Base-by-base conservation (phyloP, 352 stramenopile species). In the Plasmopara halstedii region DNA sequence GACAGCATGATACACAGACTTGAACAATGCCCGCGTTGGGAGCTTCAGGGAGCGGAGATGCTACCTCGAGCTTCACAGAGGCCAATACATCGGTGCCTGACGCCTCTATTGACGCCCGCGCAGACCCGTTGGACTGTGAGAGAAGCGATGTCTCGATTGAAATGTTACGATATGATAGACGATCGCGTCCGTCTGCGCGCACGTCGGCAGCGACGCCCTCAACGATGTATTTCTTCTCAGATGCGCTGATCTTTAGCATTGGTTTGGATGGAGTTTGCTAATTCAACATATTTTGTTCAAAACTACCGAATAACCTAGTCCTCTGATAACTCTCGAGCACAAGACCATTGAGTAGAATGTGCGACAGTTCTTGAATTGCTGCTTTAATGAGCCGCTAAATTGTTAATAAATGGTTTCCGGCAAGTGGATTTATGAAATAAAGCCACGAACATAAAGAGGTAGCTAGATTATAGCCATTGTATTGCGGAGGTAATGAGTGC, bases 211-310 rank as follows among this genome's bases (percentile, higher is more conserved):
- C 74, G 25, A 91, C 69, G 43, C 79, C 79, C 39, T 84, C 72
- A 38, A 56, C 59, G 51, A 91, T 87, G 52, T 77, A 91, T 46
- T 67, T 49, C 39, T 78, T 75, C 70, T 91, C 76, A 32, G 79
- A 88, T 53, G 62, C 33, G 37, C 73, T 86, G 50, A 89, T 73
- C 66, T 85, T 81, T 33, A 86, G 70, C 78, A 87, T 89, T 19
- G 38, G 29, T 34, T 13, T 36, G 40, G 22, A 13, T 27, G 34
- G 13, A 14, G 18, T 17, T 8, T 21, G 19, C 9, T 42, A 14
- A 13, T 42, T 11, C 11, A 11, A 32, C n/a, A n/a, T n/a, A n/a
- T n/a, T n/a, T n/a, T n/a, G n/a, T n/a, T n/a, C n/a, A n/a, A n/a
- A n/a, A n/a, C n/a, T n/a, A n/a, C n/a, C n/a, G n/a, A n/a, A n/a